Conservation (phyloP, 805 yeast genomes). For the Lipomyces japonicus region DNA sequence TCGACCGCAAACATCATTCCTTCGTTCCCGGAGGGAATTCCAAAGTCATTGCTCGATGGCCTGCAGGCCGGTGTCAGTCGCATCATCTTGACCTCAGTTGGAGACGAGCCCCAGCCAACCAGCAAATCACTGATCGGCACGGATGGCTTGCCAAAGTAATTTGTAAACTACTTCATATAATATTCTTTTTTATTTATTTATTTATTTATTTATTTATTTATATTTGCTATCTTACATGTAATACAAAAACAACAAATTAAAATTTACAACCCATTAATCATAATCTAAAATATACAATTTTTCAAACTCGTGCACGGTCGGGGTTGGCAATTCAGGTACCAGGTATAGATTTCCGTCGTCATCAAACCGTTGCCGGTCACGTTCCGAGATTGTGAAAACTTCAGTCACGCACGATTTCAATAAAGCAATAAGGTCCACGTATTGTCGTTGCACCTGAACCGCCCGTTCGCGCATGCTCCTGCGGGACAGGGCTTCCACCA, state of each 20-base stretch:
- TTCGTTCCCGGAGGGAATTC: constrained; percentile 35
- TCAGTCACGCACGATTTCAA: constrained; percentile 64
- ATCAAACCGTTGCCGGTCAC: constrained; percentile 82
- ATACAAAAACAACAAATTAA: background rate
- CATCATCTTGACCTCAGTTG: constrained; percentile 80
- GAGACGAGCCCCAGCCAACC: constrained; percentile 76
- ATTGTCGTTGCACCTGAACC: constrained; percentile 66
- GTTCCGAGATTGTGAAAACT: constrained; percentile 75
- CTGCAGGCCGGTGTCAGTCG: constrained; percentile 71
- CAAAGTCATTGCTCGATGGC: constrained; percentile 47
- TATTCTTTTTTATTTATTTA: background rate
- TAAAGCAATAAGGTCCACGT: constrained; percentile 53
- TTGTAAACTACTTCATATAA: background rate
- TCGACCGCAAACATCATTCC: constrained; percentile 33
- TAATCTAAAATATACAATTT: constrained; percentile 21
- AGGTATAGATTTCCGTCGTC: constrained; percentile 78
- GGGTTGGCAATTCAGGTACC: constrained; percentile 22
- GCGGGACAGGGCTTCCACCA: constrained; percentile 74
- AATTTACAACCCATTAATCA: background rate
- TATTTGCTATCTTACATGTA: background rate
- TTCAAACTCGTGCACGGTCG: constrained; percentile 16
- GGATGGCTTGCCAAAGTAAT: constrained; percentile 55
- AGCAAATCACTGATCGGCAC: constrained; percentile 54
- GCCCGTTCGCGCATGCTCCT: constrained; percentile 76
- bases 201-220: background rate